Conservation (phyloP, 2,329 filamentous ascomycete species). For the Daldinia eschscholtzii region DNA sequence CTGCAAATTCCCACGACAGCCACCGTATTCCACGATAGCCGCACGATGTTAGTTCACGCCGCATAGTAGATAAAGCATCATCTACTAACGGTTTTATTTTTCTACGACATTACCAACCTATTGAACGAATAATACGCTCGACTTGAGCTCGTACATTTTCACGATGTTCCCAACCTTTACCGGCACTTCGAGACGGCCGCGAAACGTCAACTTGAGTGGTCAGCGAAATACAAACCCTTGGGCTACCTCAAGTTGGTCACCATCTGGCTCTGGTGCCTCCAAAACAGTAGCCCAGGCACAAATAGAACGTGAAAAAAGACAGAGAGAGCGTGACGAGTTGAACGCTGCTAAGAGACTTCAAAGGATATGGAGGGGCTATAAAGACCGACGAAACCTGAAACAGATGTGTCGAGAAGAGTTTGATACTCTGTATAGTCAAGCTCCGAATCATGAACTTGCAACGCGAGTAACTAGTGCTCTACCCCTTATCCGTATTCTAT, state of each 20-base stretch:
- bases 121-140: slow-evolving; percentile 10
- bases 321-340: slow-evolving; percentile 82
- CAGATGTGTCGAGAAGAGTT: slow-evolving; percentile 70
- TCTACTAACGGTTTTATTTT: slow-evolving; percentile 6
- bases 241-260: slow-evolving; percentile 70
- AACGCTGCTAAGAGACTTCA: slow-evolving; percentile 82
- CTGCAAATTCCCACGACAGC: slow-evolving; percentile 6
- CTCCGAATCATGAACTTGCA: slow-evolving; percentile 51
- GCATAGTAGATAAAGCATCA: slow-evolving; percentile 21
- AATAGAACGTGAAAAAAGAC: slow-evolving; percentile 83
- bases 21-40: slow-evolving; percentile 9
- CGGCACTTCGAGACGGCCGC: slow-evolving; percentile 83
- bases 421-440: slow-evolving; percentile 67
- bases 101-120: neutral
- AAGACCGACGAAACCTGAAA: slow-evolving; percentile 69
- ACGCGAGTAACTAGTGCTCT: slow-evolving; percentile 55
- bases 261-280: slow-evolving; percentile 73
- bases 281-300: slow-evolving; percentile 87
- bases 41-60: slow-evolving; percentile 29
- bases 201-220: slow-evolving; percentile 95
- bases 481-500: slow-evolving; percentile 64
- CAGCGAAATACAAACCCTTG: slow-evolving; percentile 82
- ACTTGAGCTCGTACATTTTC: slow-evolving; percentile 20
- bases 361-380: slow-evolving; percentile 84
- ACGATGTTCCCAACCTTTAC: slow-evolving; percentile 93